Base-by-base conservation (phyloP, 345 rosid genomes). In the Bruguiera sexangula region DNA sequence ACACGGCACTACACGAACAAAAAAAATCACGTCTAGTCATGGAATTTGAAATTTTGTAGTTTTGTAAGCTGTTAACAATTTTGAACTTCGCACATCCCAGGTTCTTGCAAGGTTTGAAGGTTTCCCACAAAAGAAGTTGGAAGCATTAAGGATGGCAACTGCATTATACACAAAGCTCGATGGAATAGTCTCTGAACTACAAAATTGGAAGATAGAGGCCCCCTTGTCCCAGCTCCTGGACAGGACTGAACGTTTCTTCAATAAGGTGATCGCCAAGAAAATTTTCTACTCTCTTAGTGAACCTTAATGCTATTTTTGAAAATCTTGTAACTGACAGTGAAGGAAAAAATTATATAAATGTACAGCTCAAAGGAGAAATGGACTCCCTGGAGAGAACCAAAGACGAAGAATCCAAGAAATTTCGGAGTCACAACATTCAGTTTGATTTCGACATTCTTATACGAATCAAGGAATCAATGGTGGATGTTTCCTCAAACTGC, bases 71-170 rank as follows among this genome's bases (percentile, higher is more conserved):
- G 29, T 56, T 22, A 11, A 24, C 26, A 24, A 56, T 56, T 56
- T 56, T 24, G 11, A 56, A 56, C 18, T 48, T 62, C 21, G 18
- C 31, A 54, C 32, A 46, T 34, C 19, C 46, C 82, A 95, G 97
- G 98, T 95, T 58, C 86, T 95, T 53, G 86, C 92, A 8, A 81
- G 92, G 67, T 90, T 94, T 53, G 98, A 95, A 83, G 98, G 89
- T 22, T 89, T 95, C 65, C 98, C 99, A 0, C 81, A 69, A n/a
- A 90, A 86, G 84, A 95, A 92, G 76, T 78, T 95, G 63, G 99
- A 95, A 85, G 80, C 97, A 30, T 37, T 92, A 51, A 81, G 99
- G 76, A 85, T 85, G 63, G 89, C 97, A 4, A 78, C 87, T 55
- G 91, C 89, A 24, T 80, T 95, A 37, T 80, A 78, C 80, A 58